Percentiles rank a stretch among this genome's conserved stretches.
Conservation (phyloP, 257 asterid species). For the Solanum acaule region DNA sequence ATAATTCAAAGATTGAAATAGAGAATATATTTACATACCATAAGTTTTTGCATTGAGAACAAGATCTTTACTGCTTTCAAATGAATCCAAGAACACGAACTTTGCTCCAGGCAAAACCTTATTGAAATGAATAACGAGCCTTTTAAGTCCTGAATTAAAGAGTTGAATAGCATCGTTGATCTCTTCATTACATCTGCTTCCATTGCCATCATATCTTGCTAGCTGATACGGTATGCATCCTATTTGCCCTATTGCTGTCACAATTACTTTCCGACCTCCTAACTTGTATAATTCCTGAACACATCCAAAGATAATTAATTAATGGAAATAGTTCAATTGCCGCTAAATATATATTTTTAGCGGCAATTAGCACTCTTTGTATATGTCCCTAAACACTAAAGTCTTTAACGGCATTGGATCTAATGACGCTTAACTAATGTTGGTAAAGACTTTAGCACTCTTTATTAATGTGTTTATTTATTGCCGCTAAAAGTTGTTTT, state of each 20-base stretch:
- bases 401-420: too few species aligned
- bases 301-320: too few species aligned
- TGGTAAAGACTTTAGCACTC: too few species aligned
- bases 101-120: constrained; percentile 61
- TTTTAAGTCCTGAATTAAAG: constrained; percentile 58
- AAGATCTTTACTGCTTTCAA: constrained; percentile 44
- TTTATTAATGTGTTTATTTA: too few species aligned
- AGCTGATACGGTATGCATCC: constrained; percentile 89
- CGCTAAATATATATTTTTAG: too few species aligned
- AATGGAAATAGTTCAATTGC: too few species aligned
- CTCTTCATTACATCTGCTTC: constrained; percentile 78
- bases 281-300: constrained; percentile 44
- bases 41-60: constrained; percentile 53
- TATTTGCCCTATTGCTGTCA: constrained; percentile 59
- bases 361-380: too few species aligned
- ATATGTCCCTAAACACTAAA: too few species aligned
- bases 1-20: background rate
- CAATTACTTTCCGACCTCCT: constrained; percentile 81
- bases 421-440: too few species aligned
- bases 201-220: constrained; percentile 56
- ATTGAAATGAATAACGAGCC: constrained; percentile 49
- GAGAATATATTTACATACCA: constrained; percentile 10
- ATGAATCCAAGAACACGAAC: constrained; percentile 71
- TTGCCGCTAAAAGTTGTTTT: too few species aligned
- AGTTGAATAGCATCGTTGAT: constrained; percentile 64